Base-by-base conservation (phyloP, 176 grass and related monocot genomes). In the Carex parvula region DNA sequence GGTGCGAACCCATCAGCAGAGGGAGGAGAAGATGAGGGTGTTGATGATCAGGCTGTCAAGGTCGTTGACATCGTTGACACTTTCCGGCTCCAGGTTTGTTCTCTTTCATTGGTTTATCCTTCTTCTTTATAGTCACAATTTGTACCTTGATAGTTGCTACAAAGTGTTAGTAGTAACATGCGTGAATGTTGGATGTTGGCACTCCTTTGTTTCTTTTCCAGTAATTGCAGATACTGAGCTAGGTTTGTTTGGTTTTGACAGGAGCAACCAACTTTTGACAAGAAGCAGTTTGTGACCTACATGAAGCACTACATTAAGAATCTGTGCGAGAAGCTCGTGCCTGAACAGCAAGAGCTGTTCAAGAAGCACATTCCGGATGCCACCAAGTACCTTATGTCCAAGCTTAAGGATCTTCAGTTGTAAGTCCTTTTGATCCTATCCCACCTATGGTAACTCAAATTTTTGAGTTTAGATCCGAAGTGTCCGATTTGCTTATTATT, bases 21-120 rank as follows among this genome's bases (percentile, higher is more conserved):
- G 81, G 93, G 91, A 18, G 89, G 60, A 22, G 96, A 95, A 0
- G 95, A 91, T 17, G 95, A 95, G 65, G 93, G 95, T 57, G 91
- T 94, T 10, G 88, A 99, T 74, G 91, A 99, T 52, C 6, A 54
- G 42, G 81, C 80, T 0, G 83, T 87, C 10, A 99, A 88, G 88
- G 93, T 99, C 16, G 95, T 98, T 32, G 95, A 98, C 83, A 98
- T 98, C 5, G 88, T 92, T 0, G 95, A 98, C 88, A 98, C 96
- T 17, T 99, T 99, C 86, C 87, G 96, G 60, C 93, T 99, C 33
- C 95, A 97, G 92, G 92, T 94, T 69, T 16, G 39, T 71, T 71
- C 39, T 71, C 68, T 46, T 17, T 11, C 70, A 2, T 11, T 20
- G 17, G 39, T 46, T n/a, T n/a, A n/a, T n/a, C n/a, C n/a, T n/a